Conservation (phyloP, 345 rosid genomes). For the Anastatica hierochuntica region DNA sequence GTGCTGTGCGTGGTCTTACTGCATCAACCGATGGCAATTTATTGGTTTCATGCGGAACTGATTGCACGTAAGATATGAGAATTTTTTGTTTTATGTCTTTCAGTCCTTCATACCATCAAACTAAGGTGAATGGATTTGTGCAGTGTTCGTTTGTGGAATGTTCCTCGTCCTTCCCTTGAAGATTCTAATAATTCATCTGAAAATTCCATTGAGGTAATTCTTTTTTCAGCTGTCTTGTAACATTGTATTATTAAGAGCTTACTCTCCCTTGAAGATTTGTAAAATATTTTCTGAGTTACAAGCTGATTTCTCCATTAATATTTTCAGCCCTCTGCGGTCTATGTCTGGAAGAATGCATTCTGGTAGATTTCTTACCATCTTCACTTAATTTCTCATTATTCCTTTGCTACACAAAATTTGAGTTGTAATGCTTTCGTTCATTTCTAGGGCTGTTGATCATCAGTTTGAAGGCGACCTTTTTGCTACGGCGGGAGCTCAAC, state of each 20-base stretch:
- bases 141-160: constrained; percentile 95
- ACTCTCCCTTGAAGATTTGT: neutral
- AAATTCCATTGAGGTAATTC: constrained; percentile 40
- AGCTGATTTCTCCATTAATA: constrained; percentile 8
- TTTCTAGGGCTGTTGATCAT: constrained; percentile 85
- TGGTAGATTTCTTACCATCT: constrained; percentile 35
- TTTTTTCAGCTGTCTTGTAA: too few species aligned
- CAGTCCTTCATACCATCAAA: neutral
- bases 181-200: constrained; percentile 40
- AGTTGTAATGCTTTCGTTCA: neutral
- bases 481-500: constrained; percentile 91
- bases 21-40: constrained; percentile 77
- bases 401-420: neutral
- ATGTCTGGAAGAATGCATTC: constrained; percentile 74
- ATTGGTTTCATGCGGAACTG: constrained; percentile 83
- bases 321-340: constrained; percentile 60
- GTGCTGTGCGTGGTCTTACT: constrained; percentile 81
- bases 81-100: neutral
- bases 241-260: neutral
- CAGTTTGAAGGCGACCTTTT: constrained; percentile 84
- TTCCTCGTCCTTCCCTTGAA: constrained; percentile 55
- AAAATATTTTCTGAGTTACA: neutral
- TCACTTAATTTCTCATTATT: neutral
- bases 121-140: constrained; percentile 7
- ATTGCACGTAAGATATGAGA: constrained; percentile 58